A percentile compares a stretch with the other conserved stretches of the same genome.
phyloP scores from a whole-genome alignment of 1,139 yeast genomes.

The Geotrichum siamense region DNA sequence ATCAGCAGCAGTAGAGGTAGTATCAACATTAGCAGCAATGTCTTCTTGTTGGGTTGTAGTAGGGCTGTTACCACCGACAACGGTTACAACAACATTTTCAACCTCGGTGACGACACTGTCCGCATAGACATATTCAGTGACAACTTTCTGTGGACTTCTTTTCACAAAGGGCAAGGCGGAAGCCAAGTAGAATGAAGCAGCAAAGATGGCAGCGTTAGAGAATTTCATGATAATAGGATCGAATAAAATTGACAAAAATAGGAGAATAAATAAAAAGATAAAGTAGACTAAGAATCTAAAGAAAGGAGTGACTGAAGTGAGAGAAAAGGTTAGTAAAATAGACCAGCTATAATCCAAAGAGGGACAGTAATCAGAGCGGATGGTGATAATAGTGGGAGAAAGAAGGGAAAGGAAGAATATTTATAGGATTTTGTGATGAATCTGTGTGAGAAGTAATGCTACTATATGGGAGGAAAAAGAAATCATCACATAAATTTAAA shows the following conservation, averaged over 20 bases:
- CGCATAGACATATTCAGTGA: conserved; percentile 4
- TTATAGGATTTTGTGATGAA: too few species aligned
- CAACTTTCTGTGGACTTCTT: conserved; percentile 1
- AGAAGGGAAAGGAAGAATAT: background rate
- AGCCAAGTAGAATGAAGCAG: conserved; percentile 1
- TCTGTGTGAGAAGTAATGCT: too few species aligned
- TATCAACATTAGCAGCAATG: conserved; percentile 7
- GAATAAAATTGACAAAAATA: background rate
- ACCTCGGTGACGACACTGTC: conserved; percentile 8
- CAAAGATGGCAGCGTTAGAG: conserved; percentile 12
- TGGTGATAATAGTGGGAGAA: background rate
- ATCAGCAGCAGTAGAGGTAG: conserved; percentile 12
- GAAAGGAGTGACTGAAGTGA: conserved; percentile 11
- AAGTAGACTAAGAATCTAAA: background rate
- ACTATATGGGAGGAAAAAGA: too few species aligned
- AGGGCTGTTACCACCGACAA: background rate
- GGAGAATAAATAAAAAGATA: background rate
- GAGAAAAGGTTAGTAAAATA: conserved; percentile 6
- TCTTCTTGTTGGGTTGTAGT: conserved; percentile 7
- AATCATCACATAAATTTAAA: too few species aligned
- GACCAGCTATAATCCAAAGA: conserved; percentile 16
- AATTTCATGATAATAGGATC: conserved; percentile 5
- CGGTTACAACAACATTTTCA: conserved; percentile 4
- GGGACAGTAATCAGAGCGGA: too few species aligned
- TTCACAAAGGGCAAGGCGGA: conserved; percentile 4